These are phyloP conservation scores for Trichosporon sp. DNA, from an alignment of 1,284 basidiomycete genomes.

Conservation along the genomic window DNA sequence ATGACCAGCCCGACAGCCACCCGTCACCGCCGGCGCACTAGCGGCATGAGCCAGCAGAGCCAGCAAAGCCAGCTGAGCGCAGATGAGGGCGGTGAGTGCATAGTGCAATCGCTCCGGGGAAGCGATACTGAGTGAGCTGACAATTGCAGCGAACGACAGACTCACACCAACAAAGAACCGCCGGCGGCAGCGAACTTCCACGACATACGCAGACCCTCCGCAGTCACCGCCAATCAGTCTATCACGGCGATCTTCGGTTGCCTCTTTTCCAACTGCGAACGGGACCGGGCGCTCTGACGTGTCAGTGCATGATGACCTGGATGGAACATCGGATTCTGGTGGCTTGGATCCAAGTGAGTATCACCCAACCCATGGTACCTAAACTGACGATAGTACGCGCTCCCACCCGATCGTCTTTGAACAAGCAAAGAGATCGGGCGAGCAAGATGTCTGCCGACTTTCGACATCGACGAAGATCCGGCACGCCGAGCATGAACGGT, in stretches of 20 bases:
- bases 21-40: background rate
- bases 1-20: background rate
- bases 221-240: background rate
- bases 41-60: background rate
- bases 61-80: background rate
- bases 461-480: background rate
- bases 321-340: background rate
- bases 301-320: background rate
- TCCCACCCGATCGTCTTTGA: slow-evolving; percentile 10
- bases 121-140: background rate
- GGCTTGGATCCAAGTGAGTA: background rate
- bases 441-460: background rate
- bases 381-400: slow-evolving; percentile 14
- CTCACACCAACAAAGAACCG: background rate
- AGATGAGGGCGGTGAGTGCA: background rate
- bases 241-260: background rate
- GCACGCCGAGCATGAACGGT: slow-evolving; percentile 19
- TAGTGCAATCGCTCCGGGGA: background rate
- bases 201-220: background rate
- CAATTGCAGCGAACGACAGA: background rate
- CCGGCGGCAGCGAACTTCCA: background rate
- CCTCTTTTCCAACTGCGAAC: background rate
- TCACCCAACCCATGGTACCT: background rate
- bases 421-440: slow-evolving; percentile 1
- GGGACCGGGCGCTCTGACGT: background rate